Percentiles rank a stretch among this genome's conserved stretches.
These are phyloP conservation scores for Xylaria flabelliformis DNA, from an alignment of 495 filamentous ascomycete genomes.

Conservation along the genomic window DNA sequence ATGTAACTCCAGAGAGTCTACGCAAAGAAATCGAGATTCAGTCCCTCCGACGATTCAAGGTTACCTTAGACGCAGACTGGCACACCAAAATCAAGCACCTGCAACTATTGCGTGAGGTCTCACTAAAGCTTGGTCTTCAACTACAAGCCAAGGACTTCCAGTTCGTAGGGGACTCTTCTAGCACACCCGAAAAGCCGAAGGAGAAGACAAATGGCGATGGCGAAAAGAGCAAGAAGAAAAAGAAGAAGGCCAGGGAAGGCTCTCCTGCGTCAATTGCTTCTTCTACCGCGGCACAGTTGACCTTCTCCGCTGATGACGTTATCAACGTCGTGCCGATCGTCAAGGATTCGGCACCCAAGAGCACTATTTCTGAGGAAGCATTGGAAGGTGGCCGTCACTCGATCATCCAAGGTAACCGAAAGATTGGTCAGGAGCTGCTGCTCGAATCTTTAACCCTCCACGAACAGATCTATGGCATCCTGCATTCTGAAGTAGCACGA, in stretches of 20 bases:
- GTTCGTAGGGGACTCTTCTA: constrained; percentile 57
- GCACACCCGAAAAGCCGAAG: constrained; percentile 39
- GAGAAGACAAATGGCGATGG: constrained; percentile 41
- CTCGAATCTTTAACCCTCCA: constrained; percentile 94
- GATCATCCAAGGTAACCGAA: constrained; percentile 91
- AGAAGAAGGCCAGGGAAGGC: constrained; percentile 67
- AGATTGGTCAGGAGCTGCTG: constrained; percentile 93
- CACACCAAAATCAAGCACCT: constrained; percentile 67
- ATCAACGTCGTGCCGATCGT: constrained; percentile 90
- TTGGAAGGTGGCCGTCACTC: constrained; percentile 94
- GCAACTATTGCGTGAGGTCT: constrained; percentile 87
- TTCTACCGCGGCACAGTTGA: constrained; percentile 55
- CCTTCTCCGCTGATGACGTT: constrained; percentile 85
- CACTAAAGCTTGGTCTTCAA: constrained; percentile 91
- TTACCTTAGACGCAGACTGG: constrained; percentile 73
- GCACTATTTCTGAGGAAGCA: constrained; percentile 91
- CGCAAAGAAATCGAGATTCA: constrained; percentile 73
- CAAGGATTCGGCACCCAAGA: constrained; percentile 90
- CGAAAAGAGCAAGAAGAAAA: constrained; percentile 71
- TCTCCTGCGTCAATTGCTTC: constrained; percentile 61
- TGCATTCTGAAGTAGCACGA: constrained; percentile 95
- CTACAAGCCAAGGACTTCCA: constrained; percentile 80
- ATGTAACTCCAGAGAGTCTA: constrained; percentile 74
- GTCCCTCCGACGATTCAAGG: constrained; percentile 74
- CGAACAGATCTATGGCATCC: constrained; percentile 97